Evolutionary conservation across 2,329 filamentous ascomycete genomes (phyloP).

Genomic region (Xylaria sp.): DNA sequence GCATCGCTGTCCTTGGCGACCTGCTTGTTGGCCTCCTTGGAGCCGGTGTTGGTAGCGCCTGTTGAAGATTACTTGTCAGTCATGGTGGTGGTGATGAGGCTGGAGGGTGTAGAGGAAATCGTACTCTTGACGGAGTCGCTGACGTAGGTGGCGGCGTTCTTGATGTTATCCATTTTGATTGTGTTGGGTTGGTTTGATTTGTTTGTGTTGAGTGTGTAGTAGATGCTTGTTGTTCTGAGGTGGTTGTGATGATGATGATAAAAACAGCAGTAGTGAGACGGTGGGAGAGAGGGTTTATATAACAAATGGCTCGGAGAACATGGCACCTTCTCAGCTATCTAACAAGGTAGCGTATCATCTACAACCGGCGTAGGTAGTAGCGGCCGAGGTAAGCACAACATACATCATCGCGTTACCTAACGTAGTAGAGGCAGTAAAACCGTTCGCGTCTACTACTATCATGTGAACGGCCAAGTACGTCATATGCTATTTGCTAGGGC

Average conservation of each 20-base stretch:
- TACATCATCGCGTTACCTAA: constrained; percentile 3
- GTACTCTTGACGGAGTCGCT: constrained; percentile 68
- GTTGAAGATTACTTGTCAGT: constrained; percentile 18
- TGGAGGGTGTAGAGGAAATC: neutral
- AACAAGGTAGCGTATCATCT: neutral
- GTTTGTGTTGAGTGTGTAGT: constrained; percentile 8
- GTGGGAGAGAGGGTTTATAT: constrained; percentile 42
- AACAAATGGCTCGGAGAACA: constrained; percentile 17
- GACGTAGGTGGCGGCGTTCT: constrained; percentile 76
- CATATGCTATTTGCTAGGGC: constrained; percentile 23
- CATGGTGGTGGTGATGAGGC: neutral
- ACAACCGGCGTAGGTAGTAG: neutral
- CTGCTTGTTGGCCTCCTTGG: constrained; percentile 77
- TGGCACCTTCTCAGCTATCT: constrained; percentile 14
- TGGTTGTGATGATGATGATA: constrained; percentile 14
- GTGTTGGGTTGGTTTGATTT: constrained; percentile 11
- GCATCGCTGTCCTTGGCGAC: constrained; percentile 71
- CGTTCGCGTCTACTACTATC: neutral
- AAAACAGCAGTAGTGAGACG: neutral
- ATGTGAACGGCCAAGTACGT: constrained; percentile 28
- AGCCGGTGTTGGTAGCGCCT: constrained; percentile 60
- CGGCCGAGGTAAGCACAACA: constrained; percentile 10
- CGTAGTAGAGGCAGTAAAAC: no score
- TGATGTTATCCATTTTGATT: constrained; percentile 62
- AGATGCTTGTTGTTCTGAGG: constrained; percentile 13